Evolutionary conservation across 202 grass and related monocot genomes (phyloP).

Genomic region (Bolboschoenoplectus hybrid): DNA sequence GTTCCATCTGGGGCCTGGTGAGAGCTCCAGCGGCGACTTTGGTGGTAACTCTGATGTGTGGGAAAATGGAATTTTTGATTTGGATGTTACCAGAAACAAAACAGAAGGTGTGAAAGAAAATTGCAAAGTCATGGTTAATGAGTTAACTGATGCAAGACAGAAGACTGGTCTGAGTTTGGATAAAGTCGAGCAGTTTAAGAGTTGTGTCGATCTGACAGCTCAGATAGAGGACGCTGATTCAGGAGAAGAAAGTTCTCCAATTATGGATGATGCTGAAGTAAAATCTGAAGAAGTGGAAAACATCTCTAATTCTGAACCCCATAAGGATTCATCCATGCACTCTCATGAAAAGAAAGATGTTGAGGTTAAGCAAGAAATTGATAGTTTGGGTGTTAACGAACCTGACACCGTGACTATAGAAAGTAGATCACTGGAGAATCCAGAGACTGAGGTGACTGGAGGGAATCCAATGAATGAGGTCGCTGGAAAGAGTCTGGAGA

Average conservation of each 20-base stretch:
- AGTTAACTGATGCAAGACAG: constrained; percentile 38
- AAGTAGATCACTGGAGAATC: constrained; percentile 11
- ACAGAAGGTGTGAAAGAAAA: constrained; percentile 29
- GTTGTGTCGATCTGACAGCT: constrained; percentile 79
- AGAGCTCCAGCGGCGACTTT: constrained; percentile 77
- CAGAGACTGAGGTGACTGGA: neutral
- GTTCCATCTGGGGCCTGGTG: constrained; percentile 91
- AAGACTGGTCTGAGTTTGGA: constrained; percentile 43
- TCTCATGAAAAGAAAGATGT: constrained; percentile 20
- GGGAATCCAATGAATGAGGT: constrained; percentile 40
- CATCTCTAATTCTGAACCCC: constrained; percentile 1
- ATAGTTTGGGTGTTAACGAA: constrained; percentile 47
- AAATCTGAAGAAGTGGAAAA: constrained; percentile 28
- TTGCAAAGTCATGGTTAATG: constrained; percentile 28
- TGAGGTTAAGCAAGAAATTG: constrained; percentile 15
- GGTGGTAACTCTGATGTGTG: constrained; percentile 65
- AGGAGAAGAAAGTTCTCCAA: constrained; percentile 50
- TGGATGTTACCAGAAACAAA: constrained; percentile 42
- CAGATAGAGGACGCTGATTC: constrained; percentile 56
- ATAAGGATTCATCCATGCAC: neutral
- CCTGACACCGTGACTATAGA: constrained; percentile 18
- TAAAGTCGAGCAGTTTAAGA: constrained; percentile 82
- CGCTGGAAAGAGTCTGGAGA: constrained; percentile 39
- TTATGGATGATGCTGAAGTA: constrained; percentile 1
- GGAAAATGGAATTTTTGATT: constrained; percentile 68